phyloP scores from a whole-genome alignment of 2,329 filamentous ascomycete genomes.

The Sporothrix inflata region DNA sequence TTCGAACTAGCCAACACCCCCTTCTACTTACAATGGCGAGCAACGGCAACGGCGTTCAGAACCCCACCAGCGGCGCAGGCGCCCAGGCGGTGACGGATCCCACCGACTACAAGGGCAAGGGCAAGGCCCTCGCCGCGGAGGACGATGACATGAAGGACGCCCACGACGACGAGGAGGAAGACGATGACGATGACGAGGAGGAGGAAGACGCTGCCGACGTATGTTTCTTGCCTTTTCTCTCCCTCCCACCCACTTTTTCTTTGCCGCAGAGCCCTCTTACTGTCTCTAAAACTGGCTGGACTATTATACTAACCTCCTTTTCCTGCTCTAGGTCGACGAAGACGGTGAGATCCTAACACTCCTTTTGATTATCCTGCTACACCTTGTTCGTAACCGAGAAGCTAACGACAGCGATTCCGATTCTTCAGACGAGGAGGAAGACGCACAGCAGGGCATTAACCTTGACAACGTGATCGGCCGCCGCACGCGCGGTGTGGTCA shows the following conservation, averaged over 20 bases:
- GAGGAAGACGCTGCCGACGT: conserved; percentile 43
- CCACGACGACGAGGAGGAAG: conserved; percentile 70
- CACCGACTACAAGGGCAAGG: conserved; percentile 68
- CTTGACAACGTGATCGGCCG: conserved; percentile 84
- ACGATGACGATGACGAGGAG: conserved; percentile 67
- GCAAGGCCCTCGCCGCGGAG: conserved; percentile 68
- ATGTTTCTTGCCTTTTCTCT: background rate
- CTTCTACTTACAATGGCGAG: conserved; percentile 48
- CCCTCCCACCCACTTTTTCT: background rate
- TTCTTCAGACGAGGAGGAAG: conserved; percentile 67
- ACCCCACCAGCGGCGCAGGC: conserved; percentile 46
- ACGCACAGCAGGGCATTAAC: conserved; percentile 91
- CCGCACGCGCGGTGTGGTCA: conserved; percentile 88
- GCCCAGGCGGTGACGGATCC: conserved; percentile 35
- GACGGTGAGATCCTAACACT: conserved; percentile 44
- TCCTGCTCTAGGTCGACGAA: conserved; percentile 20
- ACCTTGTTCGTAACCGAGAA: background rate
- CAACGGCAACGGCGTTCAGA: conserved; percentile 53
- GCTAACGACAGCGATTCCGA: background rate
- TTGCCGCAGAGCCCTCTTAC: background rate
- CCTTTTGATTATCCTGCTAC: background rate
- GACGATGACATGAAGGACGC: conserved; percentile 60
- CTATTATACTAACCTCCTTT: background rate
- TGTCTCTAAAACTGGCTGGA: too few species aligned
- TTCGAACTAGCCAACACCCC: background rate